phyloP scores from a whole-genome alignment of 2,329 filamentous ascomycete genomes.

The Trichoderma simmonsii region DNA sequence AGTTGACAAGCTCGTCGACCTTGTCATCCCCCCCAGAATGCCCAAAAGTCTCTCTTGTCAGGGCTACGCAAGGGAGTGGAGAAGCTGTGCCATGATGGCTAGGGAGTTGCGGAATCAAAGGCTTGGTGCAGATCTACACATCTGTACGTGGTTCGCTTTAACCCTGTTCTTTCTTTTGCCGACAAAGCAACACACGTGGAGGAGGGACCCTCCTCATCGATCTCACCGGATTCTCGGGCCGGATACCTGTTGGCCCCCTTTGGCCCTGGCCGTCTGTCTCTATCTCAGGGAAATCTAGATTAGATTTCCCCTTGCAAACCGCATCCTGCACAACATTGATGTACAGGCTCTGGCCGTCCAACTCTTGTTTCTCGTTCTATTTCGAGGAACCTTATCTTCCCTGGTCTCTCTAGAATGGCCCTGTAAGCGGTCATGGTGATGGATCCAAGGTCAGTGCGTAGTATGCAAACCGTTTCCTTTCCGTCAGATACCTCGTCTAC shows the following conservation, averaged over 20 bases:
- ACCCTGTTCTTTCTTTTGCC: background rate
- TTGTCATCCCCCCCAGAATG: constrained; percentile 9
- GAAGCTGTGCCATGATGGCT: constrained; percentile 1
- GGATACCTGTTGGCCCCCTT: background rate
- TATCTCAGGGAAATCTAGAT: background rate
- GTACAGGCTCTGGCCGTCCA: background rate
- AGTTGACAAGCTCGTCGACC: constrained; percentile 17
- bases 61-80: background rate
- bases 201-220: constrained; percentile 1
- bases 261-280: background rate
- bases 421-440: background rate
- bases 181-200: constrained; percentile 4
- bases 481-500: background rate
- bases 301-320: background rate
- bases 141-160: constrained; percentile 10
- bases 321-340: background rate
- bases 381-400: background rate
- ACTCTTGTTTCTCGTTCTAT: background rate
- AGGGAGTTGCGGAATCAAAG: constrained; percentile 5
- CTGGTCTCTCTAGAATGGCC: background rate
- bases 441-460: background rate
- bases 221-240: constrained; percentile 12
- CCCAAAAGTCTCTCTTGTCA: background rate
- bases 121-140: constrained; percentile 16
- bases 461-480: background rate